phyloP scores from a whole-genome alignment of 495 filamentous ascomycete species.

The Aspergillus nidulans region DNA sequence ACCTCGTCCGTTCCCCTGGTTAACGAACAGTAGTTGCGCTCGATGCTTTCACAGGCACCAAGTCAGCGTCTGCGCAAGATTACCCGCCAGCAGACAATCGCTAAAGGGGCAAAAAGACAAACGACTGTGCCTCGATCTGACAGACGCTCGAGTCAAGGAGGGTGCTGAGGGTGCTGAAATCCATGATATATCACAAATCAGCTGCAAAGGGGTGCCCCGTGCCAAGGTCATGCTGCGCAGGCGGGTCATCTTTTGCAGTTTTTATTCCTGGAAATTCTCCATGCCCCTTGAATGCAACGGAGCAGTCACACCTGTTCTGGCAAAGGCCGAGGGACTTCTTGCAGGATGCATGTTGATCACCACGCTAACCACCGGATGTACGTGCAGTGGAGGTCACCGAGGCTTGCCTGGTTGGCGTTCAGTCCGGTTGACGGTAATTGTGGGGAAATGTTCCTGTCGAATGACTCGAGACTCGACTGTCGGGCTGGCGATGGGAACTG shows the following conservation, averaged over 20 bases:
- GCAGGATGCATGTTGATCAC: background rate
- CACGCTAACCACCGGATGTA: background rate
- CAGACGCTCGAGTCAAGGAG: background rate
- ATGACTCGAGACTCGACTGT: background rate
- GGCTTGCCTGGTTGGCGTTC: background rate
- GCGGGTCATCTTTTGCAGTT: background rate
- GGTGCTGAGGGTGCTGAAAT: background rate
- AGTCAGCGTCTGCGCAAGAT: background rate
- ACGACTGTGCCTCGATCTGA: background rate
- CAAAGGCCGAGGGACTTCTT: background rate
- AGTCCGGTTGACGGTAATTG: background rate
- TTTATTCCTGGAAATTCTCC: conserved; percentile 3
- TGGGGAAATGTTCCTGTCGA: background rate
- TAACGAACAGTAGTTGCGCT: background rate
- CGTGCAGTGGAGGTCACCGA: background rate
- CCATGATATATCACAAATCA: background rate
- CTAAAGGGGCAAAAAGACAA: background rate
- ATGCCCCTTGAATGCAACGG: background rate
- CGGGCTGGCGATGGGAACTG: background rate
- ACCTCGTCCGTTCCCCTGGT: background rate
- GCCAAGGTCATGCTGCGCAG: background rate
- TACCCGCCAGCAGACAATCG: background rate
- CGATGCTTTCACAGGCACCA: background rate
- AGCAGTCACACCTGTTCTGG: background rate
- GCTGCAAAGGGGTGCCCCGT: background rate